A percentile compares a stretch with the other conserved stretches of the same genome.
Evolutionary conservation across 345 rosid genomes (phyloP).

Genomic region (Eucalyptus pauciflora): DNA sequence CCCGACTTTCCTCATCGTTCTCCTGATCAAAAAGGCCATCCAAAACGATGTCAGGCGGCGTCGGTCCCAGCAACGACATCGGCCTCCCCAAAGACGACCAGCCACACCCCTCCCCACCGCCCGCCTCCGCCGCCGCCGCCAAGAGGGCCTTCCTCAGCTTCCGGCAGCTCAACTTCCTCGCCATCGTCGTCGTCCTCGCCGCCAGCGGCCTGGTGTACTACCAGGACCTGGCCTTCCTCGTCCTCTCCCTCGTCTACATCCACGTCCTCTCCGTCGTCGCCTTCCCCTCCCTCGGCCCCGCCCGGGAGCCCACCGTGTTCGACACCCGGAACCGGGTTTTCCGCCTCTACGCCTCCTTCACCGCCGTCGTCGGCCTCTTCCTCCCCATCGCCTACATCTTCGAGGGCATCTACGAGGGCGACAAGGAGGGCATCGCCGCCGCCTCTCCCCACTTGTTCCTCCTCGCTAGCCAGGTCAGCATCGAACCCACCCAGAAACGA

Average conservation of each 20-base stretch:
- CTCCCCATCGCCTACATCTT: constrained; percentile 65
- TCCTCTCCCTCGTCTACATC: constrained; percentile 48
- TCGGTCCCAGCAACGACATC: constrained; percentile 54
- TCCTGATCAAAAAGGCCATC: not conserved
- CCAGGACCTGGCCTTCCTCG: constrained; percentile 44
- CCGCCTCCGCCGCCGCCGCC: not conserved
- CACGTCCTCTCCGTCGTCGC: constrained; percentile 44
- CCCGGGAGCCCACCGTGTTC: constrained; percentile 21
- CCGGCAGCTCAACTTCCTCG: constrained; percentile 58
- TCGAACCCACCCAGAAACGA: not conserved
- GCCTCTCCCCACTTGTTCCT: constrained; percentile 85
- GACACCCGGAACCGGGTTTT: constrained; percentile 27
- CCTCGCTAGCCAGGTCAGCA: constrained; percentile 45
- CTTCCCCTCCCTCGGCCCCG: constrained; percentile 30
- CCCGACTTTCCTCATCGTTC: not conserved
- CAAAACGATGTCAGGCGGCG: constrained; percentile 70
- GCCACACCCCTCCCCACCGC: not conserved
- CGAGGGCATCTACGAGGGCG: constrained; percentile 62
- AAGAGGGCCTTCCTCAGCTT: constrained; percentile 17
- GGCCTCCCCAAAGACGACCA: constrained; percentile 35
- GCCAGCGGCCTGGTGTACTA: constrained; percentile 61
- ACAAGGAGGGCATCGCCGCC: constrained; percentile 51
- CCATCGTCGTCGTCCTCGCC: constrained; percentile 37
- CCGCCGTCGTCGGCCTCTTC: constrained; percentile 45
- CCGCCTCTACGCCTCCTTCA: constrained; percentile 29